Conservation (phyloP, 108 stramenopile genomes). For the Schizochytrium sp. region DNA sequence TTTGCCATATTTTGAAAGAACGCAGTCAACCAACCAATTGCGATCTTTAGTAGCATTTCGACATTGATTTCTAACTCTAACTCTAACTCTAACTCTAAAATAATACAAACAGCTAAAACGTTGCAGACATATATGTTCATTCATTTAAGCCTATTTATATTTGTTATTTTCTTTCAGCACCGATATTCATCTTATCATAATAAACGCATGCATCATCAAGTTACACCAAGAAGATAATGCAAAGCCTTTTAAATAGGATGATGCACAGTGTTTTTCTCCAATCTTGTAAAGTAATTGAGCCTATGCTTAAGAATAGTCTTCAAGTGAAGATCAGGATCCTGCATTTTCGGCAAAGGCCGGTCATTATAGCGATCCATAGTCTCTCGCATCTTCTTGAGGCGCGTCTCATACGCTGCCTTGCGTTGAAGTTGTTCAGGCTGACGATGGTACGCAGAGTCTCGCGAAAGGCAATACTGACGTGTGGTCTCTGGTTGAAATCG, state of each 20-base stretch:
- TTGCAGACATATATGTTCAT: too few species aligned
- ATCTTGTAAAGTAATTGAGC: slow-evolving; percentile 18
- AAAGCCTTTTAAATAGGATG: background rate
- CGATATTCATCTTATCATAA: too few species aligned
- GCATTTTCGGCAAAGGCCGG: background rate
- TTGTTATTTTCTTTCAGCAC: too few species aligned
- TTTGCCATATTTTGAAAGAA: too few species aligned
- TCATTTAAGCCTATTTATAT: too few species aligned
- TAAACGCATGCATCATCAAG: background rate
- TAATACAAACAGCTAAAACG: too few species aligned
- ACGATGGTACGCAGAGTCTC: slow-evolving; percentile 11
- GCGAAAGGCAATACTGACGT: background rate
- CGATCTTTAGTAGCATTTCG: too few species aligned
- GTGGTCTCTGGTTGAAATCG: slow-evolving; percentile 9
- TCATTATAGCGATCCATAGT: background rate
- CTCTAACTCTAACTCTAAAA: too few species aligned
- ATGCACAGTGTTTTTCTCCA: background rate
- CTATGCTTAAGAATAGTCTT: slow-evolving; percentile 52
- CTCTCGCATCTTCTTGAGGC: background rate
- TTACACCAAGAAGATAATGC: background rate
- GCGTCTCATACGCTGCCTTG: background rate
- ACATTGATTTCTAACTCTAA: too few species aligned
- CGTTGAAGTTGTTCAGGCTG: background rate
- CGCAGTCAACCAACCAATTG: too few species aligned
- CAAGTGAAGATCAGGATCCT: slow-evolving; percentile 38